These are phyloP conservation scores for Hortaea werneckii DNA, from an alignment of 2,329 filamentous ascomycete species.

Conservation along the genomic window DNA sequence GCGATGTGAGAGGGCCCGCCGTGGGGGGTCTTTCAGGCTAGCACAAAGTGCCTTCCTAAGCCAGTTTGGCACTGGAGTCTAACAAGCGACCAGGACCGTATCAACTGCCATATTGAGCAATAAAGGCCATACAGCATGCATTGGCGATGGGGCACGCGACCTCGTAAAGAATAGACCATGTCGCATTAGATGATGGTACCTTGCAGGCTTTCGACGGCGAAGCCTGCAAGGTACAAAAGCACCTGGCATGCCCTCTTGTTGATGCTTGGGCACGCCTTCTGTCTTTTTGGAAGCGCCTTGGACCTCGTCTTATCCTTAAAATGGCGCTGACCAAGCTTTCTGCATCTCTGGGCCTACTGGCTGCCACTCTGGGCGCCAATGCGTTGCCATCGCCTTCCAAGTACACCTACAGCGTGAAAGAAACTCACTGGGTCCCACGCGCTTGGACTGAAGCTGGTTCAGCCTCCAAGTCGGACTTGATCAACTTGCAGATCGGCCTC, in stretches of 20 bases:
- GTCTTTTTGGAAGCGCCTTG: not conserved
- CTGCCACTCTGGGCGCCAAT: constrained; percentile 2
- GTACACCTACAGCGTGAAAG: constrained; percentile 44
- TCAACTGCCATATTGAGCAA: not conserved
- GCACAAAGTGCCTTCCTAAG: not conserved
- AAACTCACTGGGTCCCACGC: constrained; percentile 42
- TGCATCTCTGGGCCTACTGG: not conserved
- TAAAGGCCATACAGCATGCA: not conserved
- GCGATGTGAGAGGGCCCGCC: no score
- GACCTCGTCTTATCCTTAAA: not conserved
- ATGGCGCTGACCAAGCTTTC: not conserved
- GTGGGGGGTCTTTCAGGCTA: not conserved
- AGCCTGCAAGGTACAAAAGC: not conserved
- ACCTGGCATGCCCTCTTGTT: not conserved
- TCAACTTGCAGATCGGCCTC: constrained; percentile 48
- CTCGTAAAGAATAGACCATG: not conserved
- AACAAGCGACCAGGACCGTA: not conserved
- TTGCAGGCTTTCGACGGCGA: not conserved
- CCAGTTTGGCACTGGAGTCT: not conserved
- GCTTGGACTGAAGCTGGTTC: constrained; percentile 40
- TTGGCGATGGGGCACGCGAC: not conserved
- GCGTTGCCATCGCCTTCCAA: constrained; percentile 13
- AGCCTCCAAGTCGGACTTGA: constrained; percentile 38
- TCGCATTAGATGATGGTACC: not conserved
- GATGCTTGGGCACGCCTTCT: not conserved